Conservation (phyloP, 1,284 basidiomycete species). For the Ganoderma lucidum region DNA sequence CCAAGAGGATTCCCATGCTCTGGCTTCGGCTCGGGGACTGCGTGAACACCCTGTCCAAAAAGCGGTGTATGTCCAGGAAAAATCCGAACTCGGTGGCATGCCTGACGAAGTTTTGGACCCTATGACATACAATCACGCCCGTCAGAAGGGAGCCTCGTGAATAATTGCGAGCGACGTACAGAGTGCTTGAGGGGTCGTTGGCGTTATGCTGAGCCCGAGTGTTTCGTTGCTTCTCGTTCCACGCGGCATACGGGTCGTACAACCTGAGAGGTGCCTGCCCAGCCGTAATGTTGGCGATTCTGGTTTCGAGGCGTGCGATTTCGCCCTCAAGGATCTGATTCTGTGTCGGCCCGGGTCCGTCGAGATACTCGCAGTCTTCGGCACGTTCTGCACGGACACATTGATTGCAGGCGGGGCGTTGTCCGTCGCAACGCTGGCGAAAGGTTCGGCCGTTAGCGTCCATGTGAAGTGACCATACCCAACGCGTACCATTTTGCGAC, state of each 20-base stretch:
- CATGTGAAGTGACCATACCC: too few relatives aligned
- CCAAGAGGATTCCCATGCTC: constrained; percentile 36
- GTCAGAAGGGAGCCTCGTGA: constrained; percentile 8
- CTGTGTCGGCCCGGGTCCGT: constrained; percentile 37
- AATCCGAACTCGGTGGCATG: constrained; percentile 50
- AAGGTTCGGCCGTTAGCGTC: background rate
- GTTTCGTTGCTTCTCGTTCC: constrained; percentile 20
- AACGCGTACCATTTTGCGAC: constrained; percentile 41
- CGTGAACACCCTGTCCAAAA: constrained; percentile 40
- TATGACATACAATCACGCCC: constrained; percentile 17
- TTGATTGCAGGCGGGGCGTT: constrained; percentile 40
- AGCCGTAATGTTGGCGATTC: constrained; percentile 38
- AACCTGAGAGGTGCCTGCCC: constrained; percentile 34
- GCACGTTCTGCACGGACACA: constrained; percentile 37
- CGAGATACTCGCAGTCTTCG: constrained; percentile 44
- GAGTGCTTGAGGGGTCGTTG: constrained; percentile 24
- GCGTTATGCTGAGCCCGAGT: constrained; percentile 14
- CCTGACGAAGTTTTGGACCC: constrained; percentile 40
- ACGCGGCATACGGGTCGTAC: constrained; percentile 39
- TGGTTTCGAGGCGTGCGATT: constrained; percentile 36
- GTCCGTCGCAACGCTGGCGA: constrained; percentile 41
- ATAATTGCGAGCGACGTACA: constrained; percentile 29
- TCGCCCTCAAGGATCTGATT: constrained; percentile 42
- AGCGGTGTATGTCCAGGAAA: constrained; percentile 49
- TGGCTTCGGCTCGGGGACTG: constrained; percentile 35